Evolutionary conservation across 805 yeast species (phyloP).

Genomic region (Teunomyces gatunensis): DNA sequence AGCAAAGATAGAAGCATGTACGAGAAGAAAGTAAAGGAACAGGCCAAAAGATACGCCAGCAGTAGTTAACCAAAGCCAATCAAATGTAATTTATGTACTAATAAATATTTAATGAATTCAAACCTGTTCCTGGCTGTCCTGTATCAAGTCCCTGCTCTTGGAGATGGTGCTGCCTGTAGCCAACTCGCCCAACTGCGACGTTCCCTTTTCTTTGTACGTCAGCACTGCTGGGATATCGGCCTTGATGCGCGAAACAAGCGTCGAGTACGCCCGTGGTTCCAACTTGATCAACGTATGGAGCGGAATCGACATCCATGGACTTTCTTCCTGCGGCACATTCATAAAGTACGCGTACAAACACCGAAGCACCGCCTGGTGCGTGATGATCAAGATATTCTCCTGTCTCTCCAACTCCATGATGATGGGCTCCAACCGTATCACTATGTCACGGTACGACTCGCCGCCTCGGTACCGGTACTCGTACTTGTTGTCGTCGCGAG

Average conservation of each 20-base stretch:
- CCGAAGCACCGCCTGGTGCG: conserved; percentile 96
- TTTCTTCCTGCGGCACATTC: conserved; percentile 96
- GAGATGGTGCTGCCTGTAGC: conserved; percentile 30
- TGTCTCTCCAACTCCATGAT: conserved; percentile 98
- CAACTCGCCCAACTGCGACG: conserved; percentile 60
- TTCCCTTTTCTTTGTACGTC: conserved; percentile 94
- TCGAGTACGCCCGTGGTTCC: conserved; percentile 93
- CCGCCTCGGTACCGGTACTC: conserved; percentile 97
- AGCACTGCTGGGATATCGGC: conserved; percentile 98
- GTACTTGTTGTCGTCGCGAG: conserved; percentile 93
- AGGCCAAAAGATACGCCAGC: conserved; percentile 67
- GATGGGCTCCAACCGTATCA: conserved; percentile 91
- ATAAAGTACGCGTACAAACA: conserved; percentile 97
- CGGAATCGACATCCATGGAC: conserved; percentile 99
- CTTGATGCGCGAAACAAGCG: conserved; percentile 82
- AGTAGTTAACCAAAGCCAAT: too few relatives aligned
- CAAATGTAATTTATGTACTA: conserved; percentile 4
- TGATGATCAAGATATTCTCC: conserved; percentile 90
- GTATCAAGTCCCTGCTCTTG: conserved; percentile 52
- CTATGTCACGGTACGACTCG: conserved; percentile 94
- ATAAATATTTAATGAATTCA: not conserved
- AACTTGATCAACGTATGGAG: conserved; percentile 89
- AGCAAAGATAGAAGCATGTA: conserved; percentile 66
- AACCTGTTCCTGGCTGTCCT: conserved; percentile 24
- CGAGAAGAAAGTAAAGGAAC: conserved; percentile 75